Evolutionary conservation across 495 filamentous ascomycete genomes (phyloP).

Genomic region (Tuber umbilicatum): DNA sequence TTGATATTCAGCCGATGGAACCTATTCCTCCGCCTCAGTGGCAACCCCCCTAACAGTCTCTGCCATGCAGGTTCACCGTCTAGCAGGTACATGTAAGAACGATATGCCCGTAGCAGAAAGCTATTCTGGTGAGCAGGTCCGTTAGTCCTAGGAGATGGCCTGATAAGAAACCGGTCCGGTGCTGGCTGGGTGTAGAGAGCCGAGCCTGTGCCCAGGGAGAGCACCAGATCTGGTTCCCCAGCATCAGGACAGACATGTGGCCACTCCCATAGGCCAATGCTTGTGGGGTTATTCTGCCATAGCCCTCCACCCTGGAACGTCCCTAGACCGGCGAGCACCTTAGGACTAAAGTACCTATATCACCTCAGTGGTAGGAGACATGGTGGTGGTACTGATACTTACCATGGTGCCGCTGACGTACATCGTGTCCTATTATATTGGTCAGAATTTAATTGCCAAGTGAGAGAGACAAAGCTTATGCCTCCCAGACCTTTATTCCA

Average conservation of each 20-base stretch:
- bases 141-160: neutral
- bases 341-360: constrained; percentile 38
- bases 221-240: constrained; percentile 35
- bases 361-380: neutral
- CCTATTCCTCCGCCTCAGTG: neutral
- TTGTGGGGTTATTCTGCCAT: constrained; percentile 42
- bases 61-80: constrained; percentile 15
- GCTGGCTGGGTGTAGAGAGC: neutral
- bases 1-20: constrained; percentile 7
- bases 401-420: constrained; percentile 30
- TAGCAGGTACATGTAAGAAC: constrained; percentile 11
- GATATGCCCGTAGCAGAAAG: constrained; percentile 12
- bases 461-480: constrained; percentile 11
- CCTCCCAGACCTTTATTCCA: constrained; percentile 26
- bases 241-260: constrained; percentile 39
- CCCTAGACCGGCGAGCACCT: constrained; percentile 39
- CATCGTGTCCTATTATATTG: constrained; percentile 24
- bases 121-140: neutral
- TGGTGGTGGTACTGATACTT: no score
- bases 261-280: constrained; percentile 40
- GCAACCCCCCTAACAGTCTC: neutral
- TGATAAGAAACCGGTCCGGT: neutral
- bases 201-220: constrained; percentile 44
- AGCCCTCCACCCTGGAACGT: constrained; percentile 45
- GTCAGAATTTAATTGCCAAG: neutral